Percentiles rank a stretch among this genome's conserved stretches.
Evolutionary conservation across 2,329 filamentous ascomycete species (phyloP).

Genomic region (Lachnellula arida): DNA sequence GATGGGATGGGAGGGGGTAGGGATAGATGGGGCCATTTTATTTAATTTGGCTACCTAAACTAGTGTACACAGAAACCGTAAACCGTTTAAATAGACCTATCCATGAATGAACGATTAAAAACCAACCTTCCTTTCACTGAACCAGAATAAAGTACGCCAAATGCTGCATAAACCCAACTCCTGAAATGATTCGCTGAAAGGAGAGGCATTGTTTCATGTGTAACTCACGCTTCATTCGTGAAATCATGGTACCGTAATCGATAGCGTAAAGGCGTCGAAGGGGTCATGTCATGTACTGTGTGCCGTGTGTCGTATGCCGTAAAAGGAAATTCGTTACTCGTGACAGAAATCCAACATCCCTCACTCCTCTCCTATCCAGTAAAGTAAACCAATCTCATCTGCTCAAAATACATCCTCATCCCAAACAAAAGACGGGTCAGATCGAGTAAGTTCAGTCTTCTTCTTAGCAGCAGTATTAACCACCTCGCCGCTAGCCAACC

Average conservation of each 20-base stretch:
- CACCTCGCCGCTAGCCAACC: conserved; percentile 21
- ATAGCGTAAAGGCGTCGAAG: not conserved
- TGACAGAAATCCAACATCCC: not conserved
- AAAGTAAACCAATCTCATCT: not conserved
- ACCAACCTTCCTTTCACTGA: not conserved
- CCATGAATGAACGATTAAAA: not conserved
- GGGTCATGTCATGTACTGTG: not conserved
- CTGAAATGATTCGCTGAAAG: too few species aligned
- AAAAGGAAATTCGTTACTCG: not conserved
- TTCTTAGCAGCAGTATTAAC: conserved; percentile 8
- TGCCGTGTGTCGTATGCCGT: not conserved
- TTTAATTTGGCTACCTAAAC: not conserved
- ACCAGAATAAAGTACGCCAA: not conserved
- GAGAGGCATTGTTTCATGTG: too few species aligned
- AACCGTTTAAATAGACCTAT: not conserved
- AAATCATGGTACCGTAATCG: not conserved
- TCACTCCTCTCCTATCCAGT: not conserved
- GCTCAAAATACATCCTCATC: conserved; percentile 39
- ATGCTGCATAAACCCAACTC: too few species aligned
- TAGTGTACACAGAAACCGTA: not conserved
- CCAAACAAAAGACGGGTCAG: conserved; percentile 36
- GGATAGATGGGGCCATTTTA: not conserved
- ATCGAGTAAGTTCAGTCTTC: conserved; percentile 2
- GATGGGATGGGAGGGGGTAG: not conserved
- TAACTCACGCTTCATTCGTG: too few species aligned